Conservation (phyloP, 2,329 filamentous ascomycete genomes). For the Colletotrichum plurivorum region DNA sequence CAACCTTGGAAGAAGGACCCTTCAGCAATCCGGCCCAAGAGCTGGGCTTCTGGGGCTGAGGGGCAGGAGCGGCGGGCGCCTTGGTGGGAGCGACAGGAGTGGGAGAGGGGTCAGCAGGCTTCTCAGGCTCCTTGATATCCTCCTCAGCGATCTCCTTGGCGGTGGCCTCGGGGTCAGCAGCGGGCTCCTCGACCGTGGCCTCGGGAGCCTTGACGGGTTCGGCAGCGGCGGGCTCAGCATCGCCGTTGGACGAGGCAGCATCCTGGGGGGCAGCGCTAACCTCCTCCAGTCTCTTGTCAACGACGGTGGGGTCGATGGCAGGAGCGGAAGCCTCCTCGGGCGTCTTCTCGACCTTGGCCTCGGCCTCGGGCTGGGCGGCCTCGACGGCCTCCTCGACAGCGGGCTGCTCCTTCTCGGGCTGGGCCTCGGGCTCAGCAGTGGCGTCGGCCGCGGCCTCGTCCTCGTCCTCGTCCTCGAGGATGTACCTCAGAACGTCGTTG, state of each 20-base stretch:
- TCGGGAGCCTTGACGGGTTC: slow-evolving; percentile 52
- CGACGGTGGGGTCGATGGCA: slow-evolving; percentile 63
- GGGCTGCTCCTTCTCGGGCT: slow-evolving; percentile 50
- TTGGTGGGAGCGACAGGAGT: slow-evolving; percentile 63
- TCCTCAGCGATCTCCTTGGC: slow-evolving; percentile 69
- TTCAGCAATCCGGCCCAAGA: slow-evolving; percentile 81
- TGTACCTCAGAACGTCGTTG: slow-evolving; percentile 97
- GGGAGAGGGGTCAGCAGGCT: slow-evolving; percentile 75
- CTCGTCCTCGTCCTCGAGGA: slow-evolving; percentile 87
- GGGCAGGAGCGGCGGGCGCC: slow-evolving; percentile 62
- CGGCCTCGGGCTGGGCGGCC: slow-evolving; percentile 46
- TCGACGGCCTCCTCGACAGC: slow-evolving; percentile 63
- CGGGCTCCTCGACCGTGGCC: slow-evolving; percentile 45
- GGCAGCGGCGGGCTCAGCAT: slow-evolving; percentile 50
- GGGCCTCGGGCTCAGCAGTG: slow-evolving; percentile 51
- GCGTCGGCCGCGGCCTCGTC: slow-evolving; percentile 58
- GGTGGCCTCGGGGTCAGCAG: slow-evolving; percentile 64
- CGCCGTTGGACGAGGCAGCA: slow-evolving; percentile 50
- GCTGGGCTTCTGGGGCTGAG: slow-evolving; percentile 65
- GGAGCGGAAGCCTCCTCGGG: slow-evolving; percentile 40
- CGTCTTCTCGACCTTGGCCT: slow-evolving; percentile 46
- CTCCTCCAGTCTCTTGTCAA: slow-evolving; percentile 85
- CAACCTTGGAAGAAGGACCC: slow-evolving; percentile 60
- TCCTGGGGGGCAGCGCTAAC: slow-evolving; percentile 56
- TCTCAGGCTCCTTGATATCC: slow-evolving; percentile 70